Percentiles rank a stretch among this genome's conserved stretches.
Conservation (phyloP, 805 yeast species). For the Zygotorulaspora sp. region DNA sequence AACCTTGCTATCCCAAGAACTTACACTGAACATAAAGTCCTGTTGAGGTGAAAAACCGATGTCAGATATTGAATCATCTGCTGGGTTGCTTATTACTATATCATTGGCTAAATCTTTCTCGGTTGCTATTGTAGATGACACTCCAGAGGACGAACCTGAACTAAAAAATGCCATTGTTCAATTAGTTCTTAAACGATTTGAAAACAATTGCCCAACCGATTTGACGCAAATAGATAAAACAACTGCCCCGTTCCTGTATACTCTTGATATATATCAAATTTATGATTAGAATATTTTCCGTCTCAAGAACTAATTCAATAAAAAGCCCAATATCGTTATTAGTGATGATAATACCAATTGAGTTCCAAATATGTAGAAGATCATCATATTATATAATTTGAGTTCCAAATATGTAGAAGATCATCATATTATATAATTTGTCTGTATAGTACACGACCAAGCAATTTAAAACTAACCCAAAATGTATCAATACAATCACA, state of each 20-base stretch:
- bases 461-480: too few species aligned
- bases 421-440: neutral
- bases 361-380: neutral
- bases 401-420: neutral
- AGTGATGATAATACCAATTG: conserved; percentile 2
- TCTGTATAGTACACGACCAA: neutral
- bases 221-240: too few species aligned
- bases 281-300: neutral
- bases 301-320: neutral
- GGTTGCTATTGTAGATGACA: conserved; percentile 29
- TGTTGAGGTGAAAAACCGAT: conserved; percentile 82
- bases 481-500: too few species aligned
- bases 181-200: neutral
- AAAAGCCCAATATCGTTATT: neutral
- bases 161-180: conserved; percentile 23
- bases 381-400: neutral
- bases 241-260: neutral
- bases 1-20: conserved; percentile 94
- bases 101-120: conserved; percentile 54
- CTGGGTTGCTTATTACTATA: conserved; percentile 66
- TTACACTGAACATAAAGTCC: conserved; percentile 66
- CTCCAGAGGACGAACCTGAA: conserved; percentile 14
- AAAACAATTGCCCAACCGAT: too few species aligned
- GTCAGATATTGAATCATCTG: conserved; percentile 88
- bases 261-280: neutral